A percentile compares a stretch with the other conserved stretches of the same genome.
Evolutionary conservation across 1,139 yeast species (phyloP).

Genomic region (Candida gigantensis): DNA sequence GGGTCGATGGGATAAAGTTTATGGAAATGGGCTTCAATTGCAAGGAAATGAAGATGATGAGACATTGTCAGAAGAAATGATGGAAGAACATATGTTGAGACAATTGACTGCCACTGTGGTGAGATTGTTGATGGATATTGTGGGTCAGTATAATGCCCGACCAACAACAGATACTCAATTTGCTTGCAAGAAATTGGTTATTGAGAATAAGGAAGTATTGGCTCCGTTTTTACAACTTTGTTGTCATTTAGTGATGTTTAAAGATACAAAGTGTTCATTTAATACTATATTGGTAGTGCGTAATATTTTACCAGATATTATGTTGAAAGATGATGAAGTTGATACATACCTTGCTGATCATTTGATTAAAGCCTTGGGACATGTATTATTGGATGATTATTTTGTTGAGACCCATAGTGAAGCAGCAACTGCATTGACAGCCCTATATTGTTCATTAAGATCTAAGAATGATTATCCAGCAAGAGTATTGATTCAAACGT

Average conservation of each 20-base stretch:
- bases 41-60: constrained; percentile 76
- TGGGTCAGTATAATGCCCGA: constrained; percentile 65
- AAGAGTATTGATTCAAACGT: constrained; percentile 42
- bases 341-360: constrained; percentile 73
- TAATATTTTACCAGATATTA: constrained; percentile 65
- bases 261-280: constrained; percentile 90
- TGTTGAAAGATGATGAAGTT: constrained; percentile 71
- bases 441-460: constrained; percentile 73
- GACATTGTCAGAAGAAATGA: constrained; percentile 93
- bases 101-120: constrained; percentile 95
- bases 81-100: constrained; percentile 92
- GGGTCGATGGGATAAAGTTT: constrained; percentile 73
- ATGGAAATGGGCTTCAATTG: constrained; percentile 67
- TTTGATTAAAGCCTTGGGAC: constrained; percentile 47
- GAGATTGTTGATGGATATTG: constrained; percentile 81
- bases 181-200: constrained; percentile 64
- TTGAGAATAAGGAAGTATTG: constrained; percentile 63
- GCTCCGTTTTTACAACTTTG: constrained; percentile 79
- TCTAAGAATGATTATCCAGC: constrained; percentile 61
- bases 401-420: constrained; percentile 88
- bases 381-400: constrained; percentile 70
- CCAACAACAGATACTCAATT: constrained; percentile 57
- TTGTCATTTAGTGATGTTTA: constrained; percentile 75
- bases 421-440: constrained; percentile 84
- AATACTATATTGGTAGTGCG: constrained; percentile 82